These are phyloP conservation scores for Volvox africanus DNA, from an alignment of 139 green algal species.

Conservation along the genomic window DNA sequence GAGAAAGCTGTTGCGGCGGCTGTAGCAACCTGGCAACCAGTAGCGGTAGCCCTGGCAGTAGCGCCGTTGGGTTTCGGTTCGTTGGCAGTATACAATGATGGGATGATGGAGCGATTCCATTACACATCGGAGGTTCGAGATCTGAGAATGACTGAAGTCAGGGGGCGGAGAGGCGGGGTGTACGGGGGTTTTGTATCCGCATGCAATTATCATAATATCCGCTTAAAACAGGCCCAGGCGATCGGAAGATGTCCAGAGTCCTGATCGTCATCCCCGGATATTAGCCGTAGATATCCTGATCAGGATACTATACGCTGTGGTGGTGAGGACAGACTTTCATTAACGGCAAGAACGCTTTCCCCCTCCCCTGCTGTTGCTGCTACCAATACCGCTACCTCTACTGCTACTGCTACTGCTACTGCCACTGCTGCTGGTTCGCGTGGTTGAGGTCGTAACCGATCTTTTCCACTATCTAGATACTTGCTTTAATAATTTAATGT, in stretches of 20 bases:
- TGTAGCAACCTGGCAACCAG: too few species aligned
- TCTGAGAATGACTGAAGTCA: conserved; percentile 13
- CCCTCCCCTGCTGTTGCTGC: too few species aligned
- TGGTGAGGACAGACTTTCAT: too few species aligned
- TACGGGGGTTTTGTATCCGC: neutral
- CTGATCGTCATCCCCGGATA: too few species aligned
- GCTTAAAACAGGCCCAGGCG: too few species aligned
- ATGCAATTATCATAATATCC: too few species aligned
- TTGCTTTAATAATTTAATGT: neutral
- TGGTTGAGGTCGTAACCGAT: neutral
- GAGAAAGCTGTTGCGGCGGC: neutral
- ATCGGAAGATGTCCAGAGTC: too few species aligned
- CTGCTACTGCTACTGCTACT: too few species aligned
- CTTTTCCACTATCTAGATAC: neutral
- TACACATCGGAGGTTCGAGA: conserved; percentile 33
- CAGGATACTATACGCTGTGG: too few species aligned
- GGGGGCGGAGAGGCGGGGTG: neutral
- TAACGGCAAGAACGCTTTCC: too few species aligned
- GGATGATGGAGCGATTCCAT: neutral
- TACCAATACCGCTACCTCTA: too few species aligned
- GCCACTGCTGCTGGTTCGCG: neutral
- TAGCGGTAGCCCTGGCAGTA: neutral
- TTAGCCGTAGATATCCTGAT: too few species aligned
- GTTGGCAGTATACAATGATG: neutral
- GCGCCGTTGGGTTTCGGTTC: neutral